phyloP scores from a whole-genome alignment of 164 flowering plant species.

The Aristolochia californica region DNA sequence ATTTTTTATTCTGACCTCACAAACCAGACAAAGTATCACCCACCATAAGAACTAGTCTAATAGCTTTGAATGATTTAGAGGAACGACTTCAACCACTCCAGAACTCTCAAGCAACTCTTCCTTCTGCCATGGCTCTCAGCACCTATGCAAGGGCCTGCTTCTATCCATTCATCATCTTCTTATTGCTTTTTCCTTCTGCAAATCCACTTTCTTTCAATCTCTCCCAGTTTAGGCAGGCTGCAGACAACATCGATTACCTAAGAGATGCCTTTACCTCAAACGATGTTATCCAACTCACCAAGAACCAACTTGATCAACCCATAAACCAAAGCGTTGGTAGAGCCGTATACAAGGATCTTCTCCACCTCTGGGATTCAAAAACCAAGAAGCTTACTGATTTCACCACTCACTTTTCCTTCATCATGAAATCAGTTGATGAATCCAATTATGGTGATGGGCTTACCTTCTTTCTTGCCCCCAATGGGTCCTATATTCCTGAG shows the following conservation, averaged over 20 bases:
- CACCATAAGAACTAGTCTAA: too few relatives aligned
- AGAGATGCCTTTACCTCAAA: constrained; percentile 7
- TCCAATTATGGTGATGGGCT: constrained; percentile 31
- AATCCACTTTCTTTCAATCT: constrained; percentile 19
- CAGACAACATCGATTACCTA: constrained; percentile 2
- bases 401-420: constrained; percentile 35
- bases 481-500: constrained; percentile 12
- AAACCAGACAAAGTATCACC: too few relatives aligned
- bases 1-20: too few relatives aligned
- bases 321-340: constrained; percentile 19
- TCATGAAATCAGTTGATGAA: constrained; percentile 11
- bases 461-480: constrained; percentile 46
- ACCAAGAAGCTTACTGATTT: constrained; percentile 31
- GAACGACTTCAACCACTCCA: too few relatives aligned
- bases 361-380: constrained; percentile 32
- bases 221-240: constrained; percentile 9
- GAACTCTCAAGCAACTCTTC: too few relatives aligned
- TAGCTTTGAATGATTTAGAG: too few relatives aligned
- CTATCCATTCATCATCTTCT: constrained; percentile 4
- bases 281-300: constrained; percentile 18
- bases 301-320: constrained; percentile 5
- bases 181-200: constrained; percentile 6
- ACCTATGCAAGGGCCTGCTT: not conserved
- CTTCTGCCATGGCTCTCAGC: constrained; percentile 11
- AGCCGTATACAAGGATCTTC: constrained; percentile 16